Percentiles rank a stretch among this genome's conserved stretches.
Conservation (phyloP, 2,329 filamentous ascomycete species). For the Cladorrhinum sp. region DNA sequence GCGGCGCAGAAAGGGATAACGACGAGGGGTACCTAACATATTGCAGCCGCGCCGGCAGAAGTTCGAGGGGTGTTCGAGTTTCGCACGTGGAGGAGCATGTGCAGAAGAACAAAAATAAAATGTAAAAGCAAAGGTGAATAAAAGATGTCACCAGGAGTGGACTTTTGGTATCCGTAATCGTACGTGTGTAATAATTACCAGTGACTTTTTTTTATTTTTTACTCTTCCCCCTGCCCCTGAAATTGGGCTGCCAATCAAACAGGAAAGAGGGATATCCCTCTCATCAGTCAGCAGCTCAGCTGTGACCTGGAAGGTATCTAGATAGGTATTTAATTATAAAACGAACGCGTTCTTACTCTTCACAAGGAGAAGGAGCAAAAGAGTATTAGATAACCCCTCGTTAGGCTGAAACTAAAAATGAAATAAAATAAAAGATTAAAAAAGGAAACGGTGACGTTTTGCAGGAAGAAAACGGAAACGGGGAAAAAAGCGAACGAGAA, state of each 20-base stretch:
- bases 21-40: conserved; percentile 3
- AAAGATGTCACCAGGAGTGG: background rate
- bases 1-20: background rate
- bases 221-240: background rate
- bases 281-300: too few species aligned
- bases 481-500: background rate
- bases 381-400: too few species aligned
- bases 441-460: background rate
- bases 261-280: background rate
- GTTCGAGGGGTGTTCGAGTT: background rate
- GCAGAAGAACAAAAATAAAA: background rate
- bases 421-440: too few species aligned
- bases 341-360: background rate
- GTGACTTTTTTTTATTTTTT: background rate
- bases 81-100: background rate
- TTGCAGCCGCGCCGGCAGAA: background rate
- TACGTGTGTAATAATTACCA: background rate
- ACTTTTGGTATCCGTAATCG: background rate
- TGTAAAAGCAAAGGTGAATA: background rate
- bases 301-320: too few species aligned
- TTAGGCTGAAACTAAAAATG: background rate
- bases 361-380: too few species aligned
- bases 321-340: too few species aligned
- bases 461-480: background rate
- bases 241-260: background rate